These are phyloP conservation scores for Oryza glumipatula DNA, from an alignment of 176 grass and related monocot species.

Conservation along the genomic window DNA sequence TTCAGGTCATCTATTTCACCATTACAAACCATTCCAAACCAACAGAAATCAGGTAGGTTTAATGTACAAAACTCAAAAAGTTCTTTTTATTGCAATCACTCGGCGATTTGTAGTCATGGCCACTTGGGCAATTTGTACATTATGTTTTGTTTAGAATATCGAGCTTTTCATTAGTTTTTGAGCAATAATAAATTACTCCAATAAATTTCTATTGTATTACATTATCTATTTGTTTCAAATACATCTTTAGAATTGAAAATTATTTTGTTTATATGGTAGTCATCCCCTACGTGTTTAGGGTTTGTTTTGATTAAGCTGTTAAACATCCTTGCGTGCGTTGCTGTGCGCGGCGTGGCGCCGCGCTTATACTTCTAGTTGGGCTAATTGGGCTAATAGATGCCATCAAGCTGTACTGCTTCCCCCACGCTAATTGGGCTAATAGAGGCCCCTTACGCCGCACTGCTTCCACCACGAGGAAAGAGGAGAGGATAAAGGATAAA, in stretches of 20 bases:
- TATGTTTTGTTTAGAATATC: constrained; percentile 24
- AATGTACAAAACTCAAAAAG: constrained; percentile 14
- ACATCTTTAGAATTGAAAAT: constrained; percentile 6
- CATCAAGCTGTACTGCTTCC: no score
- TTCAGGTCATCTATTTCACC: constrained; percentile 35
- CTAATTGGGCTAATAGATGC: no score
- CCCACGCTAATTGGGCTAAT: no score
- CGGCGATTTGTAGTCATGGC: not conserved
- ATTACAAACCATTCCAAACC: constrained; percentile 22
- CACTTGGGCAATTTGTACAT: not conserved
- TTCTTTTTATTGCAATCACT: not conserved
- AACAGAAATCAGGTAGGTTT: constrained; percentile 37
- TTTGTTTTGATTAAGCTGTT: no score
- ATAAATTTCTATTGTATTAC: not conserved
- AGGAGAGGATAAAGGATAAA: no score
- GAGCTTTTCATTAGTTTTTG: constrained; percentile 10
- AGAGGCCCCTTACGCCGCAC: no score
- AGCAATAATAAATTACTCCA: not conserved
- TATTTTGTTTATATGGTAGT: constrained; percentile 25
- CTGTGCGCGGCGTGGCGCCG: no score
- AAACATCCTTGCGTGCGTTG: no score
- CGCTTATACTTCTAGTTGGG: no score
- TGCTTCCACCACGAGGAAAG: no score
- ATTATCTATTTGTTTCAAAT: constrained; percentile 11
- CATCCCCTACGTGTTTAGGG: not conserved